Conservation (phyloP, 805 yeast genomes). For the Cyberlindnera bimundalis region DNA sequence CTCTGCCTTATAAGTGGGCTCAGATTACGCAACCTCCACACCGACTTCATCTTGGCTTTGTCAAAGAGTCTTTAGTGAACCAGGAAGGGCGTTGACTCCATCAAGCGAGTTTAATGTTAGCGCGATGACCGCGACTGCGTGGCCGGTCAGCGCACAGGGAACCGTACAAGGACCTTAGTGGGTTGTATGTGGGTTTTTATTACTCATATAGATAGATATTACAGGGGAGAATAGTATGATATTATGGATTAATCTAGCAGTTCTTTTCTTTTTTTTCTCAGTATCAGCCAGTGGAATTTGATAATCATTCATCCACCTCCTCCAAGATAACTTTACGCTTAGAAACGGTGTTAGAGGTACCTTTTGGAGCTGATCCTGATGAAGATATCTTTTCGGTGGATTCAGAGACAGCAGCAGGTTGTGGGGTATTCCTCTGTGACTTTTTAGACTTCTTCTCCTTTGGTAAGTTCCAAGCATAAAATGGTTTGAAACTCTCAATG, state of each 20-base stretch:
- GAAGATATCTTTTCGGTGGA: conserved; percentile 12
- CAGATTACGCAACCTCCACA: not conserved
- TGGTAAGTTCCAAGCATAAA: conserved; percentile 50
- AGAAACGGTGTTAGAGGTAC: conserved; percentile 1
- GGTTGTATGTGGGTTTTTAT: too few relatives aligned
- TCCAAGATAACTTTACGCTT: conserved; percentile 30
- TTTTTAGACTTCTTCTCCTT: conserved; percentile 25
- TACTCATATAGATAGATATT: too few relatives aligned
- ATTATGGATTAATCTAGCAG: too few relatives aligned
- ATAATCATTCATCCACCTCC: conserved; percentile 27
- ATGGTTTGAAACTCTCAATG: conserved; percentile 84
- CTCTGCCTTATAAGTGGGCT: not conserved
- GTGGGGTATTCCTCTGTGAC: conserved; percentile 6
- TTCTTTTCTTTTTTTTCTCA: too few relatives aligned
- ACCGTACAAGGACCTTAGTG: too few relatives aligned
- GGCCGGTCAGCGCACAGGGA: too few relatives aligned
- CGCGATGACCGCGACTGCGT: too few relatives aligned
- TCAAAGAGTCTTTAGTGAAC: too few relatives aligned
- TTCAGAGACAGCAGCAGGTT: conserved; percentile 3
- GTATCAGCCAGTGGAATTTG: too few relatives aligned
- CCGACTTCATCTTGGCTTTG: not conserved
- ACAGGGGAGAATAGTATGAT: too few relatives aligned
- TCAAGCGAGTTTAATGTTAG: too few relatives aligned
- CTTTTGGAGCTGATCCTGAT: conserved; percentile 4
- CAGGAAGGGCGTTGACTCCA: too few relatives aligned